A percentile compares a stretch with the other conserved stretches of the same genome.
Evolutionary conservation across 2,329 filamentous ascomycete species (phyloP).

Genomic region (Aspergillus fischeri): DNA sequence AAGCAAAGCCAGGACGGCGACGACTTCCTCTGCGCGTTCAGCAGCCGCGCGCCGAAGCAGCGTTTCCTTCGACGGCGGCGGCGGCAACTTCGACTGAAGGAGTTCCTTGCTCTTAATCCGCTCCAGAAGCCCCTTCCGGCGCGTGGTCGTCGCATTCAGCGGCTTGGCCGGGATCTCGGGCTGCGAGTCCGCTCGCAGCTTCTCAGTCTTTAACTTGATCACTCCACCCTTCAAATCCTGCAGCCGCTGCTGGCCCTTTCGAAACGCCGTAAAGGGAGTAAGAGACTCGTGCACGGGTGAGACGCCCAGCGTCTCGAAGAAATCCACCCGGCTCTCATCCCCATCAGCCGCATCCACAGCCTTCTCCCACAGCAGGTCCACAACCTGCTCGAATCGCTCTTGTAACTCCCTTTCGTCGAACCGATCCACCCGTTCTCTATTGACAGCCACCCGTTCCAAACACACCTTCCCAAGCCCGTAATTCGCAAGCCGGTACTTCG

Average conservation of each 20-base stretch:
- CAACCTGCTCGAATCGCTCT: constrained; percentile 45
- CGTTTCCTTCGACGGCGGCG: constrained; percentile 49
- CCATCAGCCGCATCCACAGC: constrained; percentile 32
- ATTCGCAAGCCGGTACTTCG: constrained; percentile 36
- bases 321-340: constrained; percentile 31
- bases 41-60: constrained; percentile 62
- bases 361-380: constrained; percentile 45
- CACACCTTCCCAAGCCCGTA: constrained; percentile 40
- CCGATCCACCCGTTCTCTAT: constrained; percentile 10
- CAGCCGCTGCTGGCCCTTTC: constrained; percentile 38
- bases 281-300: constrained; percentile 36
- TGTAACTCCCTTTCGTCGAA: constrained; percentile 45
- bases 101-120: constrained; percentile 68
- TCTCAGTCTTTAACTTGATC: constrained; percentile 34
- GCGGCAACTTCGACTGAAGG: constrained; percentile 44
- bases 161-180: constrained; percentile 18
- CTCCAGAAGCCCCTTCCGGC: constrained; percentile 65
- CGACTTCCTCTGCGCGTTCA: constrained; percentile 64
- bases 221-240: constrained; percentile 39
- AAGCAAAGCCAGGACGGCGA: constrained; percentile 64
- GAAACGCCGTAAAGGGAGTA: constrained; percentile 30
- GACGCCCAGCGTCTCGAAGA: constrained; percentile 30
- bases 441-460: constrained; percentile 25
- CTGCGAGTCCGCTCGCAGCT: constrained; percentile 20
- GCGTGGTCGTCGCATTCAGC: constrained; percentile 26